Evolutionary conservation across 2,329 filamentous ascomycete genomes (phyloP), one percentile per base, ranked within the genome.

Genomic region (Huntiella omanensis): DNA sequence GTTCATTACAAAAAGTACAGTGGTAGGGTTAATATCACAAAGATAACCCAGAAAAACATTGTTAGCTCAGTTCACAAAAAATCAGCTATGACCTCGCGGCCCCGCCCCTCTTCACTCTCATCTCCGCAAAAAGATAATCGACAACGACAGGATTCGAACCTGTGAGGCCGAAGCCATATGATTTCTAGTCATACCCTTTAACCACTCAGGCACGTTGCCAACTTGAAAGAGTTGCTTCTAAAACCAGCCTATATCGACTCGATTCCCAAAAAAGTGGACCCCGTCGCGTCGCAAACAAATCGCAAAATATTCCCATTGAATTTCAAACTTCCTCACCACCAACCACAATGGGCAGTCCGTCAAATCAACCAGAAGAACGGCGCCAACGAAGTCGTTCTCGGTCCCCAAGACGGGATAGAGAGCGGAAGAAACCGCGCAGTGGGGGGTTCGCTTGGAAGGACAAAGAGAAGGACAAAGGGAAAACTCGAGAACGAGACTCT

Each of bases 381-480:
- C 41, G 6, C 10, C 39, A n/a, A 7, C 28, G 40, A 13, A 13
- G 5, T 4, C 41, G 47, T 28, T 40, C 36, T 15, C 41, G 47
- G 17, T 49, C 47, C 1, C 47, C 47, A 16, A 33, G 28, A 5
- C 67, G 73, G 46, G 70, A 69, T 49, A 64, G 47, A 13, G 43
- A 37, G 19, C 40, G 39, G 17, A 41, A 41, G 17, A 49, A 49
- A 33, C 40, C 40, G 13, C 44, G 48, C 16, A 40, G 35, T 48
- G 65, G 66, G 4, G 69, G 69, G 12, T 70, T 75, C 52, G 67
- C 64, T 50, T 73, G 66, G 62, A 75, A 74, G 54, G 68, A 70
- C 48, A 68, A 68, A 56, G 63, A 66, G 36, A 60, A 61, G 22
- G 22, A 28, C 10, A 28, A 28, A 28, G 22, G 22, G 8, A 28